Evolutionary conservation across 805 yeast species (phyloP), one percentile per base, ranked within the genome.

Genomic region (Candida glaebosa): DNA sequence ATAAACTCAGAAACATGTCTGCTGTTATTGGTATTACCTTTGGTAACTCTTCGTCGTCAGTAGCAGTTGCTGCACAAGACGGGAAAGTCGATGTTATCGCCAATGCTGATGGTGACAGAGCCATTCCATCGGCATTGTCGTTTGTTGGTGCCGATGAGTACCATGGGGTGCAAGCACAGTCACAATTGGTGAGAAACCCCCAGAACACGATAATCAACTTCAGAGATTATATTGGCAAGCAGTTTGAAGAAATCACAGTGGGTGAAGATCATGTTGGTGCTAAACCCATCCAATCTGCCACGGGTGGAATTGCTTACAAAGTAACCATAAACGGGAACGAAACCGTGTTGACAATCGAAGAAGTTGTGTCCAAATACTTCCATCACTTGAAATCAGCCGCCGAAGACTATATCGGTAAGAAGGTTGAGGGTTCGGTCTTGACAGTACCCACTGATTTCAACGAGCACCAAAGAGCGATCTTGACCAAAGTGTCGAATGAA

Each of bases 51-150:
- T 80, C 96, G 46, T 85, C 97, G 38, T 87, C 97, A 45, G 89
- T 93, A 63, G 97, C 98, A 38, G 87, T 82, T 57, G 85, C 90
- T 52, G 69, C 76, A 47, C 65, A 72, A 51, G 97, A 91, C 58
- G 97, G 96, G 48, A 86, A 84, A 63, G 93, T 88, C 49, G 97
- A 93, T 61, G 96, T 93, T 52, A 91, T 93, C 64, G 99, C 99
- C 53, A 91, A 93, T 80, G 96, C 95, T 53, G 99, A 93, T 61
- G 99, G 99, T 66, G 98, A 93, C 71, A 87, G 98, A 73, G 78
- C 91, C 46, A 93, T 93, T 61, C 96, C 98, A 47, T 85, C 98
- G 20, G 85, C 86, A 45, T 76, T 93, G 47, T 81, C 97, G 15
- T 93, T 90, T 63, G 89, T 89, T 44, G 96, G 95, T 46, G 84